Evolutionary conservation across 768 basidiomycete species (phyloP).

Genomic region (Agrocybe pediades): DNA sequence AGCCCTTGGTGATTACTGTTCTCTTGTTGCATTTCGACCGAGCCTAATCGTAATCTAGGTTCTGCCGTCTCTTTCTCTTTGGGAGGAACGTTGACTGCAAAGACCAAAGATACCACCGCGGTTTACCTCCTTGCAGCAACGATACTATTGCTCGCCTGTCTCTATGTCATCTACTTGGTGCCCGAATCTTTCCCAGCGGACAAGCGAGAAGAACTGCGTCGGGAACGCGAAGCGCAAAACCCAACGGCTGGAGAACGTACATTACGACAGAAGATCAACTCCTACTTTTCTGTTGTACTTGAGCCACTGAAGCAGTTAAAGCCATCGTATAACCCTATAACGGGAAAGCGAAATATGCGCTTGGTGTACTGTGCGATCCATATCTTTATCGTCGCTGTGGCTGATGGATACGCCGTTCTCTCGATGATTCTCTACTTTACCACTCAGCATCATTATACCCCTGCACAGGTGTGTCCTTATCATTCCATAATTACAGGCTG

Average conservation of each 20-base stretch:
- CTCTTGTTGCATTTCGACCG: not conserved
- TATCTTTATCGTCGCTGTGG: conserved; percentile 4
- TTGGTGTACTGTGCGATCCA: conserved; percentile 8
- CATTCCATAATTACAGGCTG: not conserved
- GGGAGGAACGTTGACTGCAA: conserved; percentile 3
- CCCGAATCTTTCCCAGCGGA: conserved; percentile 5
- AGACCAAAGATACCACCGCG: not conserved
- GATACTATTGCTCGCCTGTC: not conserved
- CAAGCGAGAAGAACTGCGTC: conserved; percentile 4
- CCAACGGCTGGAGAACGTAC: not conserved
- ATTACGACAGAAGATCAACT: not conserved
- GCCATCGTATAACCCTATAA: not conserved
- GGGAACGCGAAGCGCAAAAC: not conserved
- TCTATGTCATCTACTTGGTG: conserved; percentile 1
- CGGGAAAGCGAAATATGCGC: conserved; percentile 1
- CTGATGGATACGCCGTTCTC: conserved; percentile 5
- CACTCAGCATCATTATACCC: conserved; percentile 1
- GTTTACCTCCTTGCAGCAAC: not conserved
- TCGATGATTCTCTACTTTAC: conserved; percentile 8
- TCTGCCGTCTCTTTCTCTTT: conserved; percentile 2
- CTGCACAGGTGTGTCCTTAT: conserved; percentile 5
- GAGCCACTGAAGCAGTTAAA: conserved; percentile 7
- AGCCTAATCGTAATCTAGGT: not conserved
- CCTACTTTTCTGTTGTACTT: not conserved
- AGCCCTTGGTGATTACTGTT: not conserved